Base-by-base conservation (phyloP, 768 basidiomycete genomes). In the Mycena indigotica region DNA sequence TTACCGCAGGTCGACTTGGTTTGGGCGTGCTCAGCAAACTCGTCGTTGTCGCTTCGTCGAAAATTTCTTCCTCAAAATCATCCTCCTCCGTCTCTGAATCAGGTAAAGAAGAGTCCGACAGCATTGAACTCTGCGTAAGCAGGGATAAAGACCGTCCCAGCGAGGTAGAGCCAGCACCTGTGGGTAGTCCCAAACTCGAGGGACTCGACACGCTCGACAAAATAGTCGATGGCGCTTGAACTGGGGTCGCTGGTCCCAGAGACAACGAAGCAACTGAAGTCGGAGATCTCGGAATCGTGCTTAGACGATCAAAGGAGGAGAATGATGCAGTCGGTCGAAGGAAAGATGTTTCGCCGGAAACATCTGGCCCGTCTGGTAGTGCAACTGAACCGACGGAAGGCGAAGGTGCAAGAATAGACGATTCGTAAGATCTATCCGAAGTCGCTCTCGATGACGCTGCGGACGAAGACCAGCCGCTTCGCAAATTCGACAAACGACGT, bases 281-380 rank as follows among this genome's bases (percentile, higher is more conserved):
- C 17, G 71, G 66, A 6, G 77, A 74, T 19, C 70, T 62, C 3
- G 80, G 80, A 51, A 85, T 77, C 6, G 80, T 76, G 54, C 73
- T 77, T 61, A 83, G 66, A 5, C 75, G 66, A 54, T 77, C 73
- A 49, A 70, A 62, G 2, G 82, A 81, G 4, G 79, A 80, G 1
- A 78, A 69, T 3, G 72, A 63, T 30, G 58, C 68, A 19, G 80
- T 88, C 0, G 90, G 88, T 26, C 87, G 76, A 66, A 91, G 73
- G 68, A 88, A 78, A 0, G 90, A 91, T 0, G 89, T 89, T 56
- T 92, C 91, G 56, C 85, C 87, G 0, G 89, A 91, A 0, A 66
- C 73, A 61, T 92, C 91, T 8, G 65, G 72, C 3, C 78, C 81
- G 41, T 93, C 89, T 1, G 80, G 83, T 41, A 91, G 68, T 24